These are phyloP conservation scores for Sideroxylon spinosum DNA, from an alignment of 179 eudicot species.

Conservation along the genomic window DNA sequence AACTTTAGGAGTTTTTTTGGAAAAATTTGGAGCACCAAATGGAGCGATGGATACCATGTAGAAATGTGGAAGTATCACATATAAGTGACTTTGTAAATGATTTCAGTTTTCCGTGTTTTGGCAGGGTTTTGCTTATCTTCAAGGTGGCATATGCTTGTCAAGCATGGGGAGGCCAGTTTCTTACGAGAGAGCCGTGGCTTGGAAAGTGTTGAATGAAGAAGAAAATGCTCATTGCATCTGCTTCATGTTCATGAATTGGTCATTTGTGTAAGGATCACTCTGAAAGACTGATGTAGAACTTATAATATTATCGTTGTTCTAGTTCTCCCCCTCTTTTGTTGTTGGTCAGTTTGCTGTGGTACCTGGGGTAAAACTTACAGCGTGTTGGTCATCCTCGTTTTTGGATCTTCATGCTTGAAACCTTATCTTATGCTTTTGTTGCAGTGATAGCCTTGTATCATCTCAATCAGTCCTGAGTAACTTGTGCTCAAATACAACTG, in stretches of 20 bases:
- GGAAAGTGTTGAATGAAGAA: constrained; percentile 91
- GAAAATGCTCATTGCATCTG: constrained; percentile 85
- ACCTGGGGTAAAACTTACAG: neutral
- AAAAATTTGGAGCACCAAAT: too few species aligned
- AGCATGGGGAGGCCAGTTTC: constrained; percentile 96
- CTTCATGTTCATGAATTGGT: constrained; percentile 94
- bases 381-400: neutral
- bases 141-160: constrained; percentile 82
- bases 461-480: neutral
- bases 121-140: constrained; percentile 89
- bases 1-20: too few species aligned
- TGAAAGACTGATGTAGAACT: constrained; percentile 1
- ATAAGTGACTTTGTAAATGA: neutral
- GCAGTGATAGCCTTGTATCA: neutral
- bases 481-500: neutral
- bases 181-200: constrained; percentile 88
- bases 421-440: constrained; percentile 7
- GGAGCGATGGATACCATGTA: neutral
- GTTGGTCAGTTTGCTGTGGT: neutral
- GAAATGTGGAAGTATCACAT: neutral
- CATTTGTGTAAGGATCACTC: constrained; percentile 48
- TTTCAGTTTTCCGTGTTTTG: neutral
- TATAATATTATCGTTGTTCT: neutral
- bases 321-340: neutral
- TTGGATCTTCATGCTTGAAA: neutral